Evolutionary conservation across 2,329 filamentous ascomycete genomes (phyloP).

Genomic region (Cladosporium halotolerans): DNA sequence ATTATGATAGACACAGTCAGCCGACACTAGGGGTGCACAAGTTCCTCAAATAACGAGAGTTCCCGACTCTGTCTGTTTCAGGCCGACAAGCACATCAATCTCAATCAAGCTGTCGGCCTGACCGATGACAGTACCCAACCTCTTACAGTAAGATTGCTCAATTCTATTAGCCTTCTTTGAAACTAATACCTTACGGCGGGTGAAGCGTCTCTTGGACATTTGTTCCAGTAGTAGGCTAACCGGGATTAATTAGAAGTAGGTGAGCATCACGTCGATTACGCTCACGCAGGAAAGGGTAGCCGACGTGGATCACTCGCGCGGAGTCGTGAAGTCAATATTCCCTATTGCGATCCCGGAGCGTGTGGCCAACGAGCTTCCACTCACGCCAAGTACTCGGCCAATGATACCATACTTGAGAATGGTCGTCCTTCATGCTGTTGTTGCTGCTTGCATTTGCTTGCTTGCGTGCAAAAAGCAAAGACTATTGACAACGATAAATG

Average conservation of each 20-base stretch:
- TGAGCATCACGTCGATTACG: slow-evolving; percentile 89
- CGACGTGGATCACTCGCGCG: slow-evolving; percentile 57
- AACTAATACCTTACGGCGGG: slow-evolving; percentile 70
- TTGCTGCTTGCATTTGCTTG: too few relatives aligned
- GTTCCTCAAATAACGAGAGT: slow-evolving; percentile 58
- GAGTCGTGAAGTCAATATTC: too few relatives aligned
- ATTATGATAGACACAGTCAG: too few relatives aligned
- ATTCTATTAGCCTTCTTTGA: slow-evolving; percentile 76
- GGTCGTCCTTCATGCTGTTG: too few relatives aligned
- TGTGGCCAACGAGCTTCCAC: too few relatives aligned
- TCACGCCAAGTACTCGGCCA: too few relatives aligned
- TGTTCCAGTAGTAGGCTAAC: slow-evolving; percentile 26
- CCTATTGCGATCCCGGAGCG: too few relatives aligned
- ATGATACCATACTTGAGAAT: too few relatives aligned
- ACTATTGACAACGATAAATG: too few relatives aligned
- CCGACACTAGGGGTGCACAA: too few relatives aligned
- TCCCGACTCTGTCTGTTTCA: slow-evolving; percentile 84
- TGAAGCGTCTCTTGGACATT: slow-evolving; percentile 66
- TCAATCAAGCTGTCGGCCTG: slow-evolving; percentile 82
- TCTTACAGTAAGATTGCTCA: slow-evolving; percentile 80
- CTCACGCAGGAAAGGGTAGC: slow-evolving; percentile 87
- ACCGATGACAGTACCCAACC: slow-evolving; percentile 80
- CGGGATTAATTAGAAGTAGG: slow-evolving; percentile 63
- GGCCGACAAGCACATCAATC: slow-evolving; percentile 87
- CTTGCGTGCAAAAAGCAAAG: too few relatives aligned